phyloP scores from a whole-genome alignment of 2,329 filamentous ascomycete genomes.

The Penicillium sp. region DNA sequence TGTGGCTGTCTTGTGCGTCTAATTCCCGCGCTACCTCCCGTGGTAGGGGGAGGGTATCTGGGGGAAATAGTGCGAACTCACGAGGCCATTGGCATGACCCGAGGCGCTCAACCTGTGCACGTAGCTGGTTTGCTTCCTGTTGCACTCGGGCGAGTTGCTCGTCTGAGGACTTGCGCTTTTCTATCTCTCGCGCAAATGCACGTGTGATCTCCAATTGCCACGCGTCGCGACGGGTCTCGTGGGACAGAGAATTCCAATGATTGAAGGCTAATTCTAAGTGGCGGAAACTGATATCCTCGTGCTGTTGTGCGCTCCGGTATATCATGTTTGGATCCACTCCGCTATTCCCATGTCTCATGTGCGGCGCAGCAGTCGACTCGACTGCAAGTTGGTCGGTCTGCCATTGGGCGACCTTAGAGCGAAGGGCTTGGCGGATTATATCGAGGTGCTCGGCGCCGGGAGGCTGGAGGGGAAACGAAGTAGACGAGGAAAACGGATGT shows the following conservation, averaged over 20 bases:
- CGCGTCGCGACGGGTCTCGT: constrained; percentile 49
- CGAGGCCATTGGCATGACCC: constrained; percentile 49
- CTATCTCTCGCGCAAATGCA: constrained; percentile 46
- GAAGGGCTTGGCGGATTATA: constrained; percentile 66
- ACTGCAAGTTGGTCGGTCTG: constrained; percentile 47
- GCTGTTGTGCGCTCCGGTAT: constrained; percentile 52
- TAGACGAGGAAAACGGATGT: constrained; percentile 71
- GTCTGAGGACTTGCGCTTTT: constrained; percentile 45
- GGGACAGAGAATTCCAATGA: constrained; percentile 68
- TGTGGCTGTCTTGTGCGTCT: constrained; percentile 35
- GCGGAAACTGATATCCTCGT: constrained; percentile 68
- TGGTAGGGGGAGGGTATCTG: constrained; percentile 43
- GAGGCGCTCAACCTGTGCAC: constrained; percentile 47
- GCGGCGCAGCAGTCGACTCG: constrained; percentile 26
- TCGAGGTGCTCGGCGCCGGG: constrained; percentile 72
- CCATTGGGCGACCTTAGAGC: constrained; percentile 66
- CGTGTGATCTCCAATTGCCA: constrained; percentile 50
- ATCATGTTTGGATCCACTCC: constrained; percentile 38
- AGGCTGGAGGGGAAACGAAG: constrained; percentile 77
- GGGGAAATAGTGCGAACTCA: constrained; percentile 49
- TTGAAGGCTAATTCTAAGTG: constrained; percentile 76
- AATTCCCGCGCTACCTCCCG: constrained; percentile 40
- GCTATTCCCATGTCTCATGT: constrained; percentile 39
- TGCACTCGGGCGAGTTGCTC: constrained; percentile 45
- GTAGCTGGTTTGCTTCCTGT: constrained; percentile 50